A percentile compares a stretch with the other conserved stretches of the same genome.
Conservation (phyloP, 805 yeast genomes). For the Phaffomyces antillensis region DNA sequence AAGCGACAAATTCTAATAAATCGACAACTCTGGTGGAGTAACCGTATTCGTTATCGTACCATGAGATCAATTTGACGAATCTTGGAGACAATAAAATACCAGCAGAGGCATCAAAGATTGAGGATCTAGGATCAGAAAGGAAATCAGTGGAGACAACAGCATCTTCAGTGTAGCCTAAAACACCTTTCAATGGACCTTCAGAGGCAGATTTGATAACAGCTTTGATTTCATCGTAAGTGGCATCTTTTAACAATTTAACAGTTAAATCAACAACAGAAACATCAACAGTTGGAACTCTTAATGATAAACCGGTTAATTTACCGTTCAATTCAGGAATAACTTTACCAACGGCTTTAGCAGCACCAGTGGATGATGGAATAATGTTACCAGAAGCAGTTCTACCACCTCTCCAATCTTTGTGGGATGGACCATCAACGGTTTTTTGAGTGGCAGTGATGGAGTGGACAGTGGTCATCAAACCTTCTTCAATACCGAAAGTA, state of each 20-base stretch:
- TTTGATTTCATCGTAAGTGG: slow-evolving; percentile 61
- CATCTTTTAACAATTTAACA: slow-evolving; percentile 49
- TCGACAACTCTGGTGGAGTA: slow-evolving; percentile 73
- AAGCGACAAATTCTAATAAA: slow-evolving; percentile 56
- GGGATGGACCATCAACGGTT: slow-evolving; percentile 73
- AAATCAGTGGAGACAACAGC: slow-evolving; percentile 66
- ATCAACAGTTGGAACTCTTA: slow-evolving; percentile 70
- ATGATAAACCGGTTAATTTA: slow-evolving; percentile 67
- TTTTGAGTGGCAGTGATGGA: slow-evolving; percentile 67
- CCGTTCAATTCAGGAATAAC: slow-evolving; percentile 67
- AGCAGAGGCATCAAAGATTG: slow-evolving; percentile 62
- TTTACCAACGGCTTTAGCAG: slow-evolving; percentile 72
- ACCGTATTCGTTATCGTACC: slow-evolving; percentile 75
- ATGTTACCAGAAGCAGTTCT: slow-evolving; percentile 72
- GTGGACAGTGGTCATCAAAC: slow-evolving; percentile 71
- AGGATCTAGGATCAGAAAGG: slow-evolving; percentile 54
- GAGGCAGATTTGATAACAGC: slow-evolving; percentile 51
- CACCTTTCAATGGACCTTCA: slow-evolving; percentile 54
- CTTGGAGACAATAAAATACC: slow-evolving; percentile 66
- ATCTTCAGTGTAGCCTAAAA: slow-evolving; percentile 64
- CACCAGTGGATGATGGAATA: slow-evolving; percentile 72
- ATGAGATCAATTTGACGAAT: slow-evolving; percentile 62
- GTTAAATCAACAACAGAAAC: slow-evolving; percentile 69
- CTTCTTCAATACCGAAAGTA: slow-evolving; percentile 62
- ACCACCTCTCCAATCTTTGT: slow-evolving; percentile 79